phyloP scores from a whole-genome alignment of 2,329 filamentous ascomycete genomes.

The Pseudonectria buxi region DNA sequence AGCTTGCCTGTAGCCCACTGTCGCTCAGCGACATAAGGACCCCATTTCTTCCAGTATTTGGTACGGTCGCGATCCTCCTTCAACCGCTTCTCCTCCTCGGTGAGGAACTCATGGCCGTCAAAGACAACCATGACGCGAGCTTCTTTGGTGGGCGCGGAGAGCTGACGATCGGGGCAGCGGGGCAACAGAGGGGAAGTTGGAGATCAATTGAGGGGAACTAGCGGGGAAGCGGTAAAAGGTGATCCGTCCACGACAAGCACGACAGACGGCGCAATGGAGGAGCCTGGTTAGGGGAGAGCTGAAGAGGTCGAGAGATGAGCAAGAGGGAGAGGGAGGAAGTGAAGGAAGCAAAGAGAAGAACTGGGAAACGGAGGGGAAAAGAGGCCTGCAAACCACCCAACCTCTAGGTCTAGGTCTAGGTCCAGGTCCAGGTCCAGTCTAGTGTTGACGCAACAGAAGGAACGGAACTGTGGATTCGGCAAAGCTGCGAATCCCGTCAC shows the following conservation, averaged over 20 bases:
- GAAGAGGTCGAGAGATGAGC: constrained; percentile 6
- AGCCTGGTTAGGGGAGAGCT: constrained; percentile 6
- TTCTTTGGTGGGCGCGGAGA: no score
- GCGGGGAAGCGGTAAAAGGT: constrained; percentile 10
- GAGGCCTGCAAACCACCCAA: constrained; percentile 3
- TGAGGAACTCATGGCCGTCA: constrained; percentile 80
- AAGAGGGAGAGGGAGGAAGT: constrained; percentile 2
- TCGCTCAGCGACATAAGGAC: constrained; percentile 84
- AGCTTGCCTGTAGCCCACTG: constrained; percentile 86
- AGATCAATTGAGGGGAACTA: constrained; percentile 3
- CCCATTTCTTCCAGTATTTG: constrained; percentile 99
- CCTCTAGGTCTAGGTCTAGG: no score
- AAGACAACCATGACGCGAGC: constrained; percentile 70
- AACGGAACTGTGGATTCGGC: no score
- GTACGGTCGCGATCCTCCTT: constrained; percentile 74
- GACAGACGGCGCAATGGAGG: constrained; percentile 5
- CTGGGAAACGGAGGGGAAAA: constrained; percentile 7
- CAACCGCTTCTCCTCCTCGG: constrained; percentile 83
- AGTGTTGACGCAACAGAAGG: no score
- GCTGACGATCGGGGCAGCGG: no score
- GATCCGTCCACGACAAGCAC: constrained; percentile 5
- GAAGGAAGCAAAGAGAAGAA: constrained; percentile 3
- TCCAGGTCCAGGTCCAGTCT: no score
- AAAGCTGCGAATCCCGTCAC: no score
- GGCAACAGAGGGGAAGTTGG: constrained; percentile 4